These are phyloP conservation scores for Fraxinus xanthoxyloides DNA, from an alignment of 305 asterid genomes.

Conservation along the genomic window DNA sequence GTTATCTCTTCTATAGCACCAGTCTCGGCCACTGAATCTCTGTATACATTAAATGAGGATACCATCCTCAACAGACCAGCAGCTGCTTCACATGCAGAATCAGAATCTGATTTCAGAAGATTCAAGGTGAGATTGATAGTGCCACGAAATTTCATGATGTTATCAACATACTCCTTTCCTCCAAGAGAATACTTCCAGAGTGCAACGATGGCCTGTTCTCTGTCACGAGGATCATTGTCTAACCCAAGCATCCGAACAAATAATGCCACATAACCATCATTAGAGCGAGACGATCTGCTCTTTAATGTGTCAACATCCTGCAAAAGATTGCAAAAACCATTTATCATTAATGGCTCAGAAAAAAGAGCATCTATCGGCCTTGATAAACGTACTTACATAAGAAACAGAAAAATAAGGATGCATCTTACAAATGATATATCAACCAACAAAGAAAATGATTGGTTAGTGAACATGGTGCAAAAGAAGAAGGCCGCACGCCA, in stretches of 20 bases:
- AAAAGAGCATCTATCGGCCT: not conserved
- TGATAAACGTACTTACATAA: constrained; percentile 2
- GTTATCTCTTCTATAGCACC: constrained; percentile 86
- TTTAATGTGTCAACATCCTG: constrained; percentile 52
- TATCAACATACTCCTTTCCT: constrained; percentile 68
- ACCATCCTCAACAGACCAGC: constrained; percentile 70
- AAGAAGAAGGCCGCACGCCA: not conserved
- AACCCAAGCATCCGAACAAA: constrained; percentile 85
- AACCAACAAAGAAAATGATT: not conserved
- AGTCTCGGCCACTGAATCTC: constrained; percentile 67
- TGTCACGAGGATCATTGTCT: constrained; percentile 71
- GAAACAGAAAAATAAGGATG: not conserved
- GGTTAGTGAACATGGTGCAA: not conserved
- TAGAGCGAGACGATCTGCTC: constrained; percentile 33
- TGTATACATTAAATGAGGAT: constrained; percentile 60
- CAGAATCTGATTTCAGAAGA: constrained; percentile 68
- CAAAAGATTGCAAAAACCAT: constrained; percentile 20
- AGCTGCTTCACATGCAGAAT: constrained; percentile 84
- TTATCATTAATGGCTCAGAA: not conserved
- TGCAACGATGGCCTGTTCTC: constrained; percentile 72
- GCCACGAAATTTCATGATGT: constrained; percentile 63
- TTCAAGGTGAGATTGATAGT: constrained; percentile 66
- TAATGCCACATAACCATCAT: constrained; percentile 56
- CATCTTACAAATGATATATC: not conserved
- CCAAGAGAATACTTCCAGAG: constrained; percentile 86